Evolutionary conservation across 441 rosid genomes (phyloP), one percentile per base, ranked within the genome.

Genomic region (Gossypium lobatum): DNA sequence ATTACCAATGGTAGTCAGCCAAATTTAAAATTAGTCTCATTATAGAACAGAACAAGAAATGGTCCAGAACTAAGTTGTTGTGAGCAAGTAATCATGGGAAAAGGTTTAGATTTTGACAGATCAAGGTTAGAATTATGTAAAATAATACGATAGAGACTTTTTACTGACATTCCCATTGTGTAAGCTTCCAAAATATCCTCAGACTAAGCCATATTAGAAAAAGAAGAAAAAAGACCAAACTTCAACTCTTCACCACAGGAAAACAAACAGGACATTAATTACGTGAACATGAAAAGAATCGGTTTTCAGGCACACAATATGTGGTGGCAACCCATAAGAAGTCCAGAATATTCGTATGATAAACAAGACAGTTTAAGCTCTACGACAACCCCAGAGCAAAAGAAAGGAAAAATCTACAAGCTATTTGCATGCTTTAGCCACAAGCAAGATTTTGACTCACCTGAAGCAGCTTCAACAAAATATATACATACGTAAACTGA

Each of bases 401-500:
- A 18, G 14, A 2, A 2, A 21, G 34, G 55, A 21, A 45, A 46
- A 67, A 23, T 25, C 13, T 46, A 23, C 60, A 52, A 68, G 60
- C 72, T 50, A 52, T 26, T 50, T 68, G 16, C 46, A 52, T 52
- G 18, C 72, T 68, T 50, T 68, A 68, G 52, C 46, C 72, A 68
- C 31, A 28, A 68, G 61, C 72, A 69, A 28, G 16, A 69, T 28
- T 52, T 53, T 23, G 54, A 37, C 25, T 68, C 25, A 68, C 37
- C 45, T 52, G 60, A 50, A 26, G 25, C 45, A 52, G 60, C 5
- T 68, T 28, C 26, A 68, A 68, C 25, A 68, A 68, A 50, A 52
- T 16, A 52, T 68, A 26, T 50, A 26, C 10, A 68, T 39, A 50
- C 21, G 16, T 52, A 68, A 52, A 28, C 16, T 9, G 61, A 23